A percentile compares a stretch with the other conserved stretches of the same genome.
These are phyloP conservation scores for Eimeria brunetti DNA, from an alignment of 169 alveolate genomes.

Conservation along the genomic window DNA sequence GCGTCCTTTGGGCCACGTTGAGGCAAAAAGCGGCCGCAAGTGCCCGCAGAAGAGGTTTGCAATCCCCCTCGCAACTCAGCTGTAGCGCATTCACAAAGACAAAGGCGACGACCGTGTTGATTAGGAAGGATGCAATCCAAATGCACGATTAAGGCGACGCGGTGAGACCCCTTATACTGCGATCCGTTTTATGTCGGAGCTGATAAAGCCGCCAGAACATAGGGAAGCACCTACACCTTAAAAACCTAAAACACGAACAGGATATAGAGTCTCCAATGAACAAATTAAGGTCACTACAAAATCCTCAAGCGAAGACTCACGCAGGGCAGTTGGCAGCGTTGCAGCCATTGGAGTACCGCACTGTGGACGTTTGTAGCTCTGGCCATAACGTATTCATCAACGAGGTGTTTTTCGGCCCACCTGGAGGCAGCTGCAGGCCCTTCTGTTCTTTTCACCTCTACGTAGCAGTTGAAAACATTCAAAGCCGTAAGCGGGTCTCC, in stretches of 20 bases:
- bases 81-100: neutral
- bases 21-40: slow-evolving; percentile 72
- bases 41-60: slow-evolving; percentile 62
- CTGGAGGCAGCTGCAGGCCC: slow-evolving; percentile 65
- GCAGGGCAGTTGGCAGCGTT: slow-evolving; percentile 24
- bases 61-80: slow-evolving; percentile 65
- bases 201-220: neutral
- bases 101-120: neutral
- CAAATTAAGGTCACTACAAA: neutral
- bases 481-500: slow-evolving; percentile 57
- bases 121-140: neutral
- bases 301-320: neutral
- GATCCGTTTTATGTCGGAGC: neutral
- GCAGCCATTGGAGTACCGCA: slow-evolving; percentile 35
- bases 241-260: neutral
- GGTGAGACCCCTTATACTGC: neutral
- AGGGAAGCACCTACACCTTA: neutral
- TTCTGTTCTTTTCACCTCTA: neutral
- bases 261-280: neutral
- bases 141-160: neutral
- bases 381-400: slow-evolving; percentile 34
- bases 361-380: slow-evolving; percentile 26
- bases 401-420: slow-evolving; percentile 46
- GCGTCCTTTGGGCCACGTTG: slow-evolving; percentile 39
- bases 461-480: slow-evolving; percentile 35